Conservation (phyloP, 352 stramenopile species). For the Pythium volutum region DNA sequence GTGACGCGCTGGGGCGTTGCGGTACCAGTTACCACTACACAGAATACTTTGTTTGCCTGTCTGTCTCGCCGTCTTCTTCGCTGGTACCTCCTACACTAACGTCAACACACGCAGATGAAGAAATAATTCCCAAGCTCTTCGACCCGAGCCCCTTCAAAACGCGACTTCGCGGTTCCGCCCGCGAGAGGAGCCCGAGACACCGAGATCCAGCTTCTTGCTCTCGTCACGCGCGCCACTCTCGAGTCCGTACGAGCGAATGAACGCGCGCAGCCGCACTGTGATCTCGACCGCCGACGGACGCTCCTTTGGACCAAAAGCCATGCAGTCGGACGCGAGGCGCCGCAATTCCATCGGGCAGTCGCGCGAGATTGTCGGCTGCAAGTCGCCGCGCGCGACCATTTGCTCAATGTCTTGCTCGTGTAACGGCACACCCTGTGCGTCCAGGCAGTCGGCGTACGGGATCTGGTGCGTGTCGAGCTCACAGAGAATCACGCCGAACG, state of each 20-base stretch:
- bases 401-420: conserved; percentile 11
- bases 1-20: too few relatives aligned
- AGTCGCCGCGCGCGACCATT: conserved; percentile 13
- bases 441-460: conserved; percentile 22
- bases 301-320: conserved; percentile 19
- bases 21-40: too few relatives aligned
- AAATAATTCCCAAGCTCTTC: not conserved
- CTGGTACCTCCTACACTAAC: not conserved
- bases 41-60: too few relatives aligned
- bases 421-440: conserved; percentile 10
- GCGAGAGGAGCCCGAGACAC: not conserved
- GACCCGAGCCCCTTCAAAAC: not conserved
- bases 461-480: conserved; percentile 24
- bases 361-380: conserved; percentile 20
- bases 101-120: not conserved
- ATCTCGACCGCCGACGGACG: conserved; percentile 20
- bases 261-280: conserved; percentile 18
- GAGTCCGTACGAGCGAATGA: conserved; percentile 23
- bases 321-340: conserved; percentile 17
- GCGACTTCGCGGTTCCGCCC: conserved; percentile 2
- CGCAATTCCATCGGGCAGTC: conserved; percentile 17
- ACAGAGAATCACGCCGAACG: conserved; percentile 26
- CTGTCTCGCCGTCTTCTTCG: too few relatives aligned
- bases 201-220: conserved; percentile 13
- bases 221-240: conserved; percentile 12